These are phyloP conservation scores for Capillidium rhysosporum DNA, from an alignment of 371 early-diverging fungal species.

Conservation along the genomic window DNA sequence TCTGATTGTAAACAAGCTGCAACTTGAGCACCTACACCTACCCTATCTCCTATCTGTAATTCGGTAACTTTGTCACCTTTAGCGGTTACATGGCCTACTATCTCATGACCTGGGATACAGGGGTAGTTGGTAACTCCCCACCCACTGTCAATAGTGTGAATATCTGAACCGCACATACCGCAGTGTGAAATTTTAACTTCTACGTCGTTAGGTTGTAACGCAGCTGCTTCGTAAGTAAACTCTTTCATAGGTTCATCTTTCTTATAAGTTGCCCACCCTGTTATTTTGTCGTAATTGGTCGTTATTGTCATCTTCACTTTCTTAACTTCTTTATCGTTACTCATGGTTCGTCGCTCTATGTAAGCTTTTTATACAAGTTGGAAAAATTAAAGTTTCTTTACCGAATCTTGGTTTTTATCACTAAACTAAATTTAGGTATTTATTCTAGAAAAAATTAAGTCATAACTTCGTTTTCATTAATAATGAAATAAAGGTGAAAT, in stretches of 20 bases:
- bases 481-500: too few species aligned
- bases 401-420: too few species aligned
- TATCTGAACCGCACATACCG: slow-evolving; percentile 36
- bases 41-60: slow-evolving; percentile 45
- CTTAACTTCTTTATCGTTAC: too few species aligned
- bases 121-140: slow-evolving; percentile 22
- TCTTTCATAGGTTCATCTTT: slow-evolving; percentile 15
- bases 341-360: too few species aligned
- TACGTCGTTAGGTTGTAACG: slow-evolving; percentile 21
- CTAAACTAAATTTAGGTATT: too few species aligned
- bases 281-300: slow-evolving; percentile 8
- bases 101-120: slow-evolving; percentile 50
- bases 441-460: too few species aligned
- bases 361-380: too few species aligned
- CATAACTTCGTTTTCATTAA: too few species aligned
- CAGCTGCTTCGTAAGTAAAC: slow-evolving; percentile 21
- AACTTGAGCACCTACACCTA: slow-evolving; percentile 48
- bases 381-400: too few species aligned
- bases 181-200: slow-evolving; percentile 26
- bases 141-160: slow-evolving; percentile 37
- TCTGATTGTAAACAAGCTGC: slow-evolving; percentile 20
- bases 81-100: slow-evolving; percentile 38
- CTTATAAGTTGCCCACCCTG: slow-evolving; percentile 16
- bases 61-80: slow-evolving; percentile 25
- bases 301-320: too few species aligned